Conservation (phyloP, 2,329 filamentous ascomycete genomes). For the Ophiosphaerella narmari region DNA sequence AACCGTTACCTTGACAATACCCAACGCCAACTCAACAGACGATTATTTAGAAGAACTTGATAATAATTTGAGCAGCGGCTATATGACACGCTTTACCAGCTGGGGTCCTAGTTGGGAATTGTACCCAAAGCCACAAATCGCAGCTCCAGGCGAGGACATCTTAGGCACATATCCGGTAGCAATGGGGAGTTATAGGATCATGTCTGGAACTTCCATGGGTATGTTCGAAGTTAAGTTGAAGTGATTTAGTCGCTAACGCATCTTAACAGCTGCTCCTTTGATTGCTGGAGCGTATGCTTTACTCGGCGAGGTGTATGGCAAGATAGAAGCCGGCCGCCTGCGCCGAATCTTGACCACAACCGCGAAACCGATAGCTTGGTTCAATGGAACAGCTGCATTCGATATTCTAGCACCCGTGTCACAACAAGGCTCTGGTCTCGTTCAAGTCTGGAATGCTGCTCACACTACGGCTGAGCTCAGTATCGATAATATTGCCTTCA, state of each 20-base stretch:
- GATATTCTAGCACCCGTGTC: slow-evolving; percentile 23
- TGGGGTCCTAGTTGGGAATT: slow-evolving; percentile 68
- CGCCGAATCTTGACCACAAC: slow-evolving; percentile 18
- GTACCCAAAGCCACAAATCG: slow-evolving; percentile 61
- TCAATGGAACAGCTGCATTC: slow-evolving; percentile 10
- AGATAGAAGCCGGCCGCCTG: slow-evolving; percentile 15
- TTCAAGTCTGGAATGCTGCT: slow-evolving; percentile 22
- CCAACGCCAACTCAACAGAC: slow-evolving; percentile 9
- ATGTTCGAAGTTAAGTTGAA: not conserved
- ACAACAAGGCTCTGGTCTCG: slow-evolving; percentile 28
- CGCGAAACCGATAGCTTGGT: slow-evolving; percentile 21
- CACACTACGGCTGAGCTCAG: slow-evolving; percentile 14
- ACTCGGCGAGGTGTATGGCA: slow-evolving; percentile 19
- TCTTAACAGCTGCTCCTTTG: slow-evolving; percentile 15
- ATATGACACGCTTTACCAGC: slow-evolving; percentile 39
- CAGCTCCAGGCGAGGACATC: slow-evolving; percentile 62
- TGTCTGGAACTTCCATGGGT: slow-evolving; percentile 63
- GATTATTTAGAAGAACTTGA: slow-evolving; percentile 14
- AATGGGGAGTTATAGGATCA: slow-evolving; percentile 54
- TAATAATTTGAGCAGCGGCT: slow-evolving; percentile 15
- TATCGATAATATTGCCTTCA: slow-evolving; percentile 20
- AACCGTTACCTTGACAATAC: slow-evolving; percentile 17
- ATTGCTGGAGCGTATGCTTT: slow-evolving; percentile 21
- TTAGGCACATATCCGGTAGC: slow-evolving; percentile 60
- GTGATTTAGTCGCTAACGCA: not conserved